Conservation (phyloP, 179 eudicot species). For the Silene noctiflora region DNA sequence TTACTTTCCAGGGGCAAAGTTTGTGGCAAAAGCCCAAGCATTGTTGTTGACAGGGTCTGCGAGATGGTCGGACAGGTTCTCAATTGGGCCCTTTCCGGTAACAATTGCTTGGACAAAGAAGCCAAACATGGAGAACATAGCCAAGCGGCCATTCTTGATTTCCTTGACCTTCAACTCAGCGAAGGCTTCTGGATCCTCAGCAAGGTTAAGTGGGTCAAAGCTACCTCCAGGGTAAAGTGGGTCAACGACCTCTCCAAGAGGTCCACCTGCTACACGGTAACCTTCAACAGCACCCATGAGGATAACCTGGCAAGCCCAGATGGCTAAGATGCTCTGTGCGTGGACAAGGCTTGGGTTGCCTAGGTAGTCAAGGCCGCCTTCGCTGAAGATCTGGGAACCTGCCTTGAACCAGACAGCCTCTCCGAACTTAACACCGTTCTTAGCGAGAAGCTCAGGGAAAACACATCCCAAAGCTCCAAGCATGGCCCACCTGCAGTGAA, state of each 20-base stretch:
- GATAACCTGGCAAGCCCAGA: conserved; percentile 38
- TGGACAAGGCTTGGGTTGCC: conserved; percentile 42
- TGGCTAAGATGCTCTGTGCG: conserved; percentile 39
- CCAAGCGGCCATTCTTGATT: conserved; percentile 65
- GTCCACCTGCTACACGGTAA: conserved; percentile 44
- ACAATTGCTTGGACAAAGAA: conserved; percentile 72
- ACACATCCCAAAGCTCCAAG: conserved; percentile 41
- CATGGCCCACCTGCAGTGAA: conserved; percentile 40
- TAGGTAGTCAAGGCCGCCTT: conserved; percentile 41
- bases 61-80: conserved; percentile 68
- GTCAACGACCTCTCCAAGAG: conserved; percentile 61
- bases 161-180: conserved; percentile 77
- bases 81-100: conserved; percentile 71
- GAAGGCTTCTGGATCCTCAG: conserved; percentile 75
- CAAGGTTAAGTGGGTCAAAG: conserved; percentile 65
- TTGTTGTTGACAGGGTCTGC: conserved; percentile 74
- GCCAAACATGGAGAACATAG: conserved; percentile 78
- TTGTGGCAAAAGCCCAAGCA: conserved; percentile 73
- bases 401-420: conserved; percentile 44
- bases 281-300: conserved; percentile 44
- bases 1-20: conserved; percentile 71
- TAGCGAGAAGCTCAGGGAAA: conserved; percentile 38
- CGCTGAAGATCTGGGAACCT: conserved; percentile 38
- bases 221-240: conserved; percentile 69
- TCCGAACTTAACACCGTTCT: conserved; percentile 39